These are phyloP conservation scores for Starmera amethionina DNA, from an alignment of 805 yeast genomes.

Conservation along the genomic window DNA sequence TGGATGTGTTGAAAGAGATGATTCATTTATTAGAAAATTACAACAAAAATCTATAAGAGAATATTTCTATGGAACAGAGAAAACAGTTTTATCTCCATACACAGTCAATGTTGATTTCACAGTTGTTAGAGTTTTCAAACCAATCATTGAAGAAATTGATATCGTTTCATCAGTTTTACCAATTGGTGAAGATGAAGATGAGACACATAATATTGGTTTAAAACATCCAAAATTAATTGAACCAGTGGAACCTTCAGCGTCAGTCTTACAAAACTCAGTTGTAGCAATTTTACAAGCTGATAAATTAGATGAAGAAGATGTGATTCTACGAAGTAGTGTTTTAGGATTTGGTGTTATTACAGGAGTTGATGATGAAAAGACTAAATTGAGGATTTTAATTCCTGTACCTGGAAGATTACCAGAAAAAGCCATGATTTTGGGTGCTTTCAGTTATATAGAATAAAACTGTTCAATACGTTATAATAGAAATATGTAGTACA, in stretches of 20 bases:
- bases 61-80: constrained; percentile 76
- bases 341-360: constrained; percentile 60
- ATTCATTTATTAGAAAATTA: constrained; percentile 50
- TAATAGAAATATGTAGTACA: too few relatives aligned
- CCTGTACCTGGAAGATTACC: constrained; percentile 90
- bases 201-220: constrained; percentile 12
- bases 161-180: constrained; percentile 17
- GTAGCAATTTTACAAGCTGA: constrained; percentile 52
- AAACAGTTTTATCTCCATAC: constrained; percentile 70
- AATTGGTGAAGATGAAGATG: constrained; percentile 17
- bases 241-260: constrained; percentile 35
- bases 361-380: constrained; percentile 62
- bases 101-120: constrained; percentile 64
- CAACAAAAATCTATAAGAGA: constrained; percentile 77
- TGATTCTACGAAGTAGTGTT: constrained; percentile 44
- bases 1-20: constrained; percentile 72
- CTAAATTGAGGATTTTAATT: constrained; percentile 57
- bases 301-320: constrained; percentile 35
- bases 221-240: constrained; percentile 15
- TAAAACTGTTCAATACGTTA: constrained; percentile 21
- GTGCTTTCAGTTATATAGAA: constrained; percentile 77
- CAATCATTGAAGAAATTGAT: constrained; percentile 19
- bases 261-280: constrained; percentile 64
- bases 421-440: constrained; percentile 58
- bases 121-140: constrained; percentile 54